phyloP scores from a whole-genome alignment of 2,329 filamentous ascomycete species.

The Fusarium annulatum region DNA sequence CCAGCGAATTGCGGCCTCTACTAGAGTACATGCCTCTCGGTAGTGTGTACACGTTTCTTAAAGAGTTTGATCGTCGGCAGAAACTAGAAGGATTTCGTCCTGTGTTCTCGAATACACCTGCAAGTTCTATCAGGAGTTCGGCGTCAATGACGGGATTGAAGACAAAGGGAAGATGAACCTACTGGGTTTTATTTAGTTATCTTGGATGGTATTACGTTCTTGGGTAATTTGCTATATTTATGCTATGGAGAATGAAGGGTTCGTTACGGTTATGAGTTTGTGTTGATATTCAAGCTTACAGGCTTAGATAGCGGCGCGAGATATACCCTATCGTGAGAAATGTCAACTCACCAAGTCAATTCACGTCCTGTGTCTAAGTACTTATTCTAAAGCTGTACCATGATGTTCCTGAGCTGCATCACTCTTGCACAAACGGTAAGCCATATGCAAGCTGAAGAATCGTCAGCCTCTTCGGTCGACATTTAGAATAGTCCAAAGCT shows the following conservation, averaged over 20 bases:
- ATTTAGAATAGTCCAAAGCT: background rate
- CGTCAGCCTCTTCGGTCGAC: rapidly evolving
- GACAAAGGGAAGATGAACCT: background rate
- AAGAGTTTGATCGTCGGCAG: conserved; percentile 38
- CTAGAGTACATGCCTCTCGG: conserved; percentile 39
- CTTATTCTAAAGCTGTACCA: background rate
- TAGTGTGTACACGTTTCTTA: conserved; percentile 38
- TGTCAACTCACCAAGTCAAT: background rate
- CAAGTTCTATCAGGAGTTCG: conserved; percentile 38
- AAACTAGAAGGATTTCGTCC: conserved; percentile 16
- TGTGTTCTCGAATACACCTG: conserved; percentile 2
- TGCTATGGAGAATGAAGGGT: background rate
- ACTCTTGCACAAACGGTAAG: rapidly evolving
- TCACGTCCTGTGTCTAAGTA: rapidly evolving
- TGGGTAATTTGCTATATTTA: background rate
- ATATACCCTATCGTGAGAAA: conserved; percentile 6
- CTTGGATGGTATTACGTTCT: rapidly evolving
- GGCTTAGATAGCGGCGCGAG: background rate
- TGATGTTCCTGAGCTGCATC: rapidly evolving
- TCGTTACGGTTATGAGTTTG: background rate
- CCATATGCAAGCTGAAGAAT: rapidly evolving
- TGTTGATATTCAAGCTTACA: background rate
- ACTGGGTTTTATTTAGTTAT: background rate
- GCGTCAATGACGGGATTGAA: conserved; percentile 28
- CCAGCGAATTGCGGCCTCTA: conserved; percentile 27